Conservation (phyloP, 208 protist genomes). For the Angomonas deanei region DNA sequence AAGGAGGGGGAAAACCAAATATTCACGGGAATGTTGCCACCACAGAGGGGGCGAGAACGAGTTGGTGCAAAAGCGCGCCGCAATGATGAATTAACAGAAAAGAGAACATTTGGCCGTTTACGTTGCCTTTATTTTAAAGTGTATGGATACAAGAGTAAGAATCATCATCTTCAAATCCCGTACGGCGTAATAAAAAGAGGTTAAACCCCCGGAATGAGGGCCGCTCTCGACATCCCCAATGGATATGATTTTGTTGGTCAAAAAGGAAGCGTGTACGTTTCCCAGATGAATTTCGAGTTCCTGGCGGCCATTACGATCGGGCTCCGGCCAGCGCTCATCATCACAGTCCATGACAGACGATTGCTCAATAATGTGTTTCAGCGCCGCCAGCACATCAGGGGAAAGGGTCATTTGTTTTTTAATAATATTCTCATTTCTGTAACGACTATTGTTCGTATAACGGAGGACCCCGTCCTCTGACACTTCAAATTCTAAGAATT, state of each 20-base stretch:
- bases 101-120: no score
- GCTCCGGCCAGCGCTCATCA: slow-evolving; percentile 78
- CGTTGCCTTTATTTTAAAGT: slow-evolving; percentile 85
- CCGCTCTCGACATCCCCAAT: slow-evolving; percentile 58
- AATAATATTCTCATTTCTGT: slow-evolving; percentile 88
- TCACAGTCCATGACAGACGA: slow-evolving; percentile 64
- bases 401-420: slow-evolving; percentile 78
- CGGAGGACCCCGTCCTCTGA: slow-evolving; percentile 71
- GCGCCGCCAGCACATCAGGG: slow-evolving; percentile 60
- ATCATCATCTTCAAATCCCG: slow-evolving; percentile 76
- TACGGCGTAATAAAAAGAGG: slow-evolving; percentile 78
- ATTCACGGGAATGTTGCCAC: no score
- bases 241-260: slow-evolving; percentile 86
- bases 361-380: slow-evolving; percentile 65
- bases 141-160: slow-evolving; percentile 74
- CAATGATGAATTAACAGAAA: no score
- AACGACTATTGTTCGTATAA: slow-evolving; percentile 87
- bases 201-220: slow-evolving; percentile 39
- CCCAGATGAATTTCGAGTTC: slow-evolving; percentile 85
- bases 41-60: no score
- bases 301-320: slow-evolving; percentile 82
- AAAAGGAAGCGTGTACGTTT: slow-evolving; percentile 80
- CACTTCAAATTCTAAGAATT: slow-evolving; percentile 87
- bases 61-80: no score
- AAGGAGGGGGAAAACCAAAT: background rate